phyloP scores from a whole-genome alignment of 202 grass and related monocot species.

The Eragrostis tef region DNA sequence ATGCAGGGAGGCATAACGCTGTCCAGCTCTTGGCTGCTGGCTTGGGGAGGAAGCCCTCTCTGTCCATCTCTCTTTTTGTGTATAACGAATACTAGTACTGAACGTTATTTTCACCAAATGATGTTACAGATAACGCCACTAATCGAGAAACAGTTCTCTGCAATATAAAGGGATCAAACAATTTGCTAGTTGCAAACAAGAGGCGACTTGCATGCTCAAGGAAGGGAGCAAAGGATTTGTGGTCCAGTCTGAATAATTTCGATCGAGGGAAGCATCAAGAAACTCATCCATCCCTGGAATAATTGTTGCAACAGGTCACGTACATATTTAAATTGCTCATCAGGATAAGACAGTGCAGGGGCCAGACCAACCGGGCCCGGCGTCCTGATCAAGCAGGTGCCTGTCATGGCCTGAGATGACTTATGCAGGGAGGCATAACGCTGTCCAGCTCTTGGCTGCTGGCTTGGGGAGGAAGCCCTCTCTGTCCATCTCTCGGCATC shows the following conservation, averaged over 20 bases:
- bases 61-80: background rate
- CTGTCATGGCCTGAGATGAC: slow-evolving; percentile 3
- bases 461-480: background rate
- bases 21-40: background rate
- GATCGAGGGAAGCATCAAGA: slow-evolving; percentile 24
- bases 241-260: slow-evolving; percentile 10
- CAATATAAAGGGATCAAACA: no score
- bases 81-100: background rate
- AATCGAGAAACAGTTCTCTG: background rate
- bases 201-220: background rate
- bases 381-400: background rate
- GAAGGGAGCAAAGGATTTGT: background rate
- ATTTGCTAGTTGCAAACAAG: background rate
- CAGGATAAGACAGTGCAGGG: slow-evolving; percentile 30
- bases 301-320: slow-evolving; percentile 8
- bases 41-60: background rate
- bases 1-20: slow-evolving; percentile 15
- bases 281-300: background rate
- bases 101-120: background rate
- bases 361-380: background rate
- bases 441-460: background rate
- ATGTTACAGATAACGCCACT: background rate
- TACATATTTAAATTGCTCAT: background rate
- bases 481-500: background rate
- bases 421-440: slow-evolving; percentile 27